Evolutionary conservation across 805 yeast genomes (phyloP), one percentile per base, ranked within the genome.

Genomic region (Metschnikowia corniflorae): DNA sequence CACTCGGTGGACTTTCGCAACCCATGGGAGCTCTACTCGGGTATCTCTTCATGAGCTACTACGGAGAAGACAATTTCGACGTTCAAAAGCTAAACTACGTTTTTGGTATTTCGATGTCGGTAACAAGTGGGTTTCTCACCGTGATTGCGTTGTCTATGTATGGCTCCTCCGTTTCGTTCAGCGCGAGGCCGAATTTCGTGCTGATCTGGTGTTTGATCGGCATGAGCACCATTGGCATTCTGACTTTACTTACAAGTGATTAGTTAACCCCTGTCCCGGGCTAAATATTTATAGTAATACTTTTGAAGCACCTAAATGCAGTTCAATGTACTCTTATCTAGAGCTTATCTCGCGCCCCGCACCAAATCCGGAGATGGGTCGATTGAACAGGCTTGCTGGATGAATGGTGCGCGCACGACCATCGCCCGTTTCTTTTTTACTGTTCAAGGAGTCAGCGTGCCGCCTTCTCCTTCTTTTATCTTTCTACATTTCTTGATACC

Each of bases 1-100:
- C 80, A 0, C 61, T 91, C 13, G 97, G 96, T 4, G 89, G 91
- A 0, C 68, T 78, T 2, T 79, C 96, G 2, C 97, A 89, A 55
- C 96, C 97, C 0, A 46, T 86, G 13, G 98, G 98, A 15, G 97
- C 96, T 0, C 49, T 82, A 0, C 42, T 82, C 2, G 97, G 94
- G 0, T 71, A 70, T 47, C 45, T 73, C 5, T 65, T 82, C 21
- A 44, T 67, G 36, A 61, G 57, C 30, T 25, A 42, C 31, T 52
- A 49, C 19, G 51, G 49, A 25, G 51, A 59, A 0, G 60, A 67
- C 18, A 62, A 65, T 12, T 35, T 60, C 10, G 51, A 57, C 8
- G 26, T 40, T n/a, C 33, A 33, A 12, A 50, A 56, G 22, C 57
- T 69, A 22, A 53, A 70, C 44, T 54, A 63, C 27, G 55, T 77